Evolutionary conservation across 257 asterid species (phyloP), one percentile per base, ranked within the genome.

Genomic region (Petunia secreta): DNA sequence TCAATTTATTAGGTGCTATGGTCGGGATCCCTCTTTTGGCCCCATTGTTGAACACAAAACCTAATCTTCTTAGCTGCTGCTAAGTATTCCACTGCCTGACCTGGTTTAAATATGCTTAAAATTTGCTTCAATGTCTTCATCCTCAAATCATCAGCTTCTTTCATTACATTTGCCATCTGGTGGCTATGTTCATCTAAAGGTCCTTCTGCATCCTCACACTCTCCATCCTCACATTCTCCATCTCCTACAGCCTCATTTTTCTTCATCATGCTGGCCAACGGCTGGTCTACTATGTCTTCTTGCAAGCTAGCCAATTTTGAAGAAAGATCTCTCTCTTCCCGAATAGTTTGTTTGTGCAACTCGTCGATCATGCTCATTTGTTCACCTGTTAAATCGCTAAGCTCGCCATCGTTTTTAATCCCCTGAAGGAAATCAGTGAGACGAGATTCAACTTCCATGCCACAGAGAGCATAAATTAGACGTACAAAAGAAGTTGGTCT

Each of bases 71-170:
- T 90, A 4, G 86, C 82, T 57, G 88, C 90, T 55, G 90, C 88
- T 55, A 90, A 82, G 63, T 87, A 86, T 2, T 86, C 88, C 85
- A 86, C 92, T 6, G 89, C 91, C 80, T 90, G 92, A 79, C n/a
- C 36, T n/a, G 92, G 97, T 54, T 82, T 77, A 8, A 91, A 82
- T 4, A 91, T 83, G 75, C 34, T 54, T 1, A 87, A 16, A 2
- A 90, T 2, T 76, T 86, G 91, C 83, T 14, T 84, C 80, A 88
- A 8, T 1, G 89, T 90, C 4, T 75, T 46, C 60, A 89, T 25
- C 87, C 97, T 84, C 69, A 89, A 48, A 40, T 75, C 43, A 77
- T 91, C 93, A 16, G 90, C 96, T 79, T 79, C 89, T 81, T 80
- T 83, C 71, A 86, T 25, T 11, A 85, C 53, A 75, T n/a, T 82